Percentiles rank a stretch among this genome's conserved stretches.
Conservation (phyloP, 1,284 basidiomycete genomes). For the Xerocomus cyaneibrunnescens region DNA sequence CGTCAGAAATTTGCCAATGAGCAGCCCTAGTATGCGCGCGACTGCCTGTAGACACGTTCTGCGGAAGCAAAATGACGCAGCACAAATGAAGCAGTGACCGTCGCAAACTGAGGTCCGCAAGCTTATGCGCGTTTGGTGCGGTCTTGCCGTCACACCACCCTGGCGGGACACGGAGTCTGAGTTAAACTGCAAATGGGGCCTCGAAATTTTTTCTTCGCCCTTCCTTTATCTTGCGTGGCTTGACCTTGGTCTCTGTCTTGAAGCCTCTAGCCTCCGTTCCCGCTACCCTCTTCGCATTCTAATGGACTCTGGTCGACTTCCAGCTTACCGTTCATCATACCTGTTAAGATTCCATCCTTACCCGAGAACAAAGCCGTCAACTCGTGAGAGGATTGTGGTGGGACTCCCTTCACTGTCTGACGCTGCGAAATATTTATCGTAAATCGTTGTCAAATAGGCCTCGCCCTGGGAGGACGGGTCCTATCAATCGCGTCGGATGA, state of each 20-base stretch:
- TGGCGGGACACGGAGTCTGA: conserved; percentile 24
- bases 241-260: conserved; percentile 3
- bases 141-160: conserved; percentile 28
- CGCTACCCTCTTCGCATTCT: neutral
- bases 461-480: neutral
- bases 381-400: conserved; percentile 29
- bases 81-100: conserved; percentile 9
- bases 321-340: conserved; percentile 34
- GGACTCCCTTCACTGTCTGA: conserved; percentile 6
- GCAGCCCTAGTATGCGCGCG: neutral
- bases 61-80: conserved; percentile 24
- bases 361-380: conserved; percentile 25
- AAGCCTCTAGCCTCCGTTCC: neutral
- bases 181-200: conserved; percentile 14
- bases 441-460: conserved; percentile 6
- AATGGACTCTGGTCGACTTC: conserved; percentile 25
- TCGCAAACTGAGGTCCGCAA: conserved; percentile 20
- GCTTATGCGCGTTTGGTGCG: conserved; percentile 27
- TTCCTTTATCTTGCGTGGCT: conserved; percentile 1
- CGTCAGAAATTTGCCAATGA: neutral
- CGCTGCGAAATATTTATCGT: conserved; percentile 8
- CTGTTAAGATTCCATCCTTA: conserved; percentile 31
- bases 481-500: neutral
- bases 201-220: conserved; percentile 2
- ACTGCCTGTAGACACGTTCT: conserved; percentile 4